Evolutionary conservation across 208 protist genomes (phyloP).

Genomic region (Angomonas deanei): DNA sequence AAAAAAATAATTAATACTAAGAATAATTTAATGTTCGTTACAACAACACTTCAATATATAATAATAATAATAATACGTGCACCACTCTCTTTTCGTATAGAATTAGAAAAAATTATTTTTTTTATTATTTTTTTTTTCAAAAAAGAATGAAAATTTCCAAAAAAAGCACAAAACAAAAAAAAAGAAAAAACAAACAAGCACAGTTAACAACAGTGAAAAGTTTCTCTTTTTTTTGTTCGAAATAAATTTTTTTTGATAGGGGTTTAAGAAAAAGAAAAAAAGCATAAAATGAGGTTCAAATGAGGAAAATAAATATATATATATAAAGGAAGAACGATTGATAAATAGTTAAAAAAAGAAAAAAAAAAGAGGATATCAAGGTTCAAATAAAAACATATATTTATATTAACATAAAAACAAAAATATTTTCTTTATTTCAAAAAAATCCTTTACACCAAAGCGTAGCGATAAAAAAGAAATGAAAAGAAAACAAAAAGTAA

Average conservation of each 20-base stretch:
- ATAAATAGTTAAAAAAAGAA: neutral
- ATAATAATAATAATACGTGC: too few relatives aligned
- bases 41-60: too few relatives aligned
- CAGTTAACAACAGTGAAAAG: conserved; percentile 10
- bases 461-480: neutral
- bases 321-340: conserved; percentile 1
- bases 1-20: conserved; percentile 8
- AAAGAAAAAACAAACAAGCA: conserved; percentile 9
- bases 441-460: neutral
- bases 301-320: conserved; percentile 1
- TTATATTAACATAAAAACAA: neutral
- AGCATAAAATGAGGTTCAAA: conserved; percentile 1
- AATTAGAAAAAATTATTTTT: too few relatives aligned
- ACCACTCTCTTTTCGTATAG: too few relatives aligned
- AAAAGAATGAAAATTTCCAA: neutral
- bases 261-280: conserved; percentile 1
- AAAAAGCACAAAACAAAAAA: too few relatives aligned
- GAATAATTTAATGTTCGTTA: neutral
- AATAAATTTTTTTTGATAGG: neutral
- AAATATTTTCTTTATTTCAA: too few relatives aligned
- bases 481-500: conserved; percentile 4
- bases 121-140: neutral
- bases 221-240: conserved; percentile 3
- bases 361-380: neutral
- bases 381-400: neutral